Evolutionary conservation across 257 asterid species (phyloP).

Genomic region (Nicotiana attenuata): DNA sequence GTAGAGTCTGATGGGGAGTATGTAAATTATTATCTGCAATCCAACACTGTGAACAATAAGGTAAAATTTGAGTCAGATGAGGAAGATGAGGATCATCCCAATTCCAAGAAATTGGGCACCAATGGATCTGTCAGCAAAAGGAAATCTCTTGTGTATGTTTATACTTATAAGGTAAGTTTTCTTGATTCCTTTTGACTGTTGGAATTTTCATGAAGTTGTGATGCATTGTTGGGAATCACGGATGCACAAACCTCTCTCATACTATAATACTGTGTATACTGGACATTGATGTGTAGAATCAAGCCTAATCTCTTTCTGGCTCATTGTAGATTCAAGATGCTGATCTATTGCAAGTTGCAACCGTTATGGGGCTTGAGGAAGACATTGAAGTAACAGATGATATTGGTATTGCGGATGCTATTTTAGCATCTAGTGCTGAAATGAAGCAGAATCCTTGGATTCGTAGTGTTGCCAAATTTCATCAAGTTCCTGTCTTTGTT

Average conservation of each 20-base stretch:
- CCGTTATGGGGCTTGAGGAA: conserved; percentile 86
- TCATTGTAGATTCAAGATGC: conserved; percentile 75
- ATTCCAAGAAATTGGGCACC: conserved; percentile 35
- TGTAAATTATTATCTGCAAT: not conserved
- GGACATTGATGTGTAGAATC: not conserved
- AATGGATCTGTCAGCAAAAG: conserved; percentile 28
- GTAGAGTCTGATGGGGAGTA: not conserved
- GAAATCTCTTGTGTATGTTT: conserved; percentile 49
- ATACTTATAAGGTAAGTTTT: conserved; percentile 59
- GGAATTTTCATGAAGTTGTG: not conserved
- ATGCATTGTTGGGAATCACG: not conserved
- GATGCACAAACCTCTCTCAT: not conserved
- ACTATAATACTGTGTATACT: not conserved
- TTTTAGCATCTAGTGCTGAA: conserved; percentile 70
- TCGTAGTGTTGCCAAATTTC: conserved; percentile 85
- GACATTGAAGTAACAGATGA: conserved; percentile 76
- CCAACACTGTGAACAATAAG: conserved; percentile 16
- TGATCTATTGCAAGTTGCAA: conserved; percentile 80
- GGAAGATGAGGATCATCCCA: conserved; percentile 37
- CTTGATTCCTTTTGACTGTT: not conserved
- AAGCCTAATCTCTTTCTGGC: conserved; percentile 6
- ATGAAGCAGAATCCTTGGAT: conserved; percentile 92
- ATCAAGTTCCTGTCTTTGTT: conserved; percentile 75
- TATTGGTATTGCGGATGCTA: conserved; percentile 75
- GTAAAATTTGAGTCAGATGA: conserved; percentile 26